phyloP scores from a whole-genome alignment of 768 basidiomycete genomes.

The Exsudoporus frostii region DNA sequence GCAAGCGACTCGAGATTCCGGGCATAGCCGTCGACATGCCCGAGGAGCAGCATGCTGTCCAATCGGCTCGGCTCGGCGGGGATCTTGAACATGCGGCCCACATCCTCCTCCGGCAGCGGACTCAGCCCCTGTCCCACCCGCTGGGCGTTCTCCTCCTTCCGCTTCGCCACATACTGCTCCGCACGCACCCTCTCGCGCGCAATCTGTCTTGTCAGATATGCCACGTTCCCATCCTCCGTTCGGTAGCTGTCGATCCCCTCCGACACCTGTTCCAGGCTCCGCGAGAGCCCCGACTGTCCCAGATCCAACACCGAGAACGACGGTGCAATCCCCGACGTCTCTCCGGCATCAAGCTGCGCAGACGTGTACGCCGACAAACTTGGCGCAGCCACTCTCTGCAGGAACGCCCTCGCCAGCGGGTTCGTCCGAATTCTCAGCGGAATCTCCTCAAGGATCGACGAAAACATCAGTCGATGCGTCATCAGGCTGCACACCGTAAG shows the following conservation, averaged over 20 bases:
- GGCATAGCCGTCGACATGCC: slow-evolving; percentile 84
- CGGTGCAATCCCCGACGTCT: slow-evolving; percentile 46
- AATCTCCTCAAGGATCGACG: slow-evolving; percentile 81
- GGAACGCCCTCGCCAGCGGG: slow-evolving; percentile 73
- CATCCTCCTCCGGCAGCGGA: slow-evolving; percentile 85
- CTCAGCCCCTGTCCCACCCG: slow-evolving; percentile 80
- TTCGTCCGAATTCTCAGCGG: slow-evolving; percentile 84
- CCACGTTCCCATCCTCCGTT: slow-evolving; percentile 90
- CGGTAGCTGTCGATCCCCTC: slow-evolving; percentile 84
- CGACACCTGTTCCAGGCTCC: slow-evolving; percentile 79
- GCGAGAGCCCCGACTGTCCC: slow-evolving; percentile 63
- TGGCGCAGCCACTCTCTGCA: slow-evolving; percentile 57
- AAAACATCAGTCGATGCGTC: slow-evolving; percentile 78
- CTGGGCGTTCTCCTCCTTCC: slow-evolving; percentile 82
- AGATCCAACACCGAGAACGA: slow-evolving; percentile 71
- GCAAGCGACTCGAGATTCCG: slow-evolving; percentile 69
- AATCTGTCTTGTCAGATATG: slow-evolving; percentile 84
- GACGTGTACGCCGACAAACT: slow-evolving; percentile 34
- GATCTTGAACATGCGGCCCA: slow-evolving; percentile 81
- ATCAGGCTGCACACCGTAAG: slow-evolving; percentile 53
- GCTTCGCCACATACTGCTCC: slow-evolving; percentile 76
- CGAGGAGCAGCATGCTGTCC: slow-evolving; percentile 81
- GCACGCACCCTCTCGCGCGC: slow-evolving; percentile 78
- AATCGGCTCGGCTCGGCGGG: slow-evolving; percentile 85
- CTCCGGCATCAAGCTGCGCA: slow-evolving; percentile 37